These are phyloP conservation scores for Pythium plurisporium DNA, from an alignment of 352 stramenopile genomes.

Conservation along the genomic window DNA sequence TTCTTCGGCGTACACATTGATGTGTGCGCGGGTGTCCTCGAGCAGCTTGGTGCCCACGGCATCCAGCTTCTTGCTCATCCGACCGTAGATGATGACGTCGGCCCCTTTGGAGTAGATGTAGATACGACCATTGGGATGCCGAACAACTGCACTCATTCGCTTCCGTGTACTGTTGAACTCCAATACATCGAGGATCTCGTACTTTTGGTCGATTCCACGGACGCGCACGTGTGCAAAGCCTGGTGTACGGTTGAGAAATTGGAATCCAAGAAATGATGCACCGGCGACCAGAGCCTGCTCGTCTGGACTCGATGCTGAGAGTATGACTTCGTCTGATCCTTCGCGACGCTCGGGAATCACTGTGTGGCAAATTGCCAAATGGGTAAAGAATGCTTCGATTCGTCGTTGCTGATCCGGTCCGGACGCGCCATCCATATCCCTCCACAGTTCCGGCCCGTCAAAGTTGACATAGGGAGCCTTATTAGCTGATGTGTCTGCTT, in stretches of 20 bases:
- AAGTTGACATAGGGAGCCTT: constrained; percentile 65
- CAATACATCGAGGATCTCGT: constrained; percentile 74
- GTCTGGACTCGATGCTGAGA: constrained; percentile 88
- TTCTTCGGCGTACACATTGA: constrained; percentile 72
- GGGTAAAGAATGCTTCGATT: constrained; percentile 58
- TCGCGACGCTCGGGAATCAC: constrained; percentile 63
- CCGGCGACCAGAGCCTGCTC: constrained; percentile 92
- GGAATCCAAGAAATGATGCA: constrained; percentile 72
- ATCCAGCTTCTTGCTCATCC: constrained; percentile 33
- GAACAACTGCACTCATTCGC: constrained; percentile 95
- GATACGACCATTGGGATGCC: constrained; percentile 37
- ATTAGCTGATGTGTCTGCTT: constrained; percentile 47
- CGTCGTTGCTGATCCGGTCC: constrained; percentile 38
- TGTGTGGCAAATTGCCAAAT: constrained; percentile 71
- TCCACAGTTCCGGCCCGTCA: constrained; percentile 48
- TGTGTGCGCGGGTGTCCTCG: constrained; percentile 39
- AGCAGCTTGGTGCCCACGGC: no score
- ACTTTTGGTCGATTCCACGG: no score
- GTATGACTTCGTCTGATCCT: constrained; percentile 43
- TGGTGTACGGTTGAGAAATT: constrained; percentile 65
- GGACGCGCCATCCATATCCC: constrained; percentile 53
- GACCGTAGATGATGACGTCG: constrained; percentile 83
- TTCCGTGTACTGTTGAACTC: constrained; percentile 94
- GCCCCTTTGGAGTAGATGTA: constrained; percentile 75
- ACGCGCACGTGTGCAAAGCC: constrained; percentile 60